Conservation (phyloP, 2,329 filamentous ascomycete species). For the Botryosphaeria dothidea region DNA sequence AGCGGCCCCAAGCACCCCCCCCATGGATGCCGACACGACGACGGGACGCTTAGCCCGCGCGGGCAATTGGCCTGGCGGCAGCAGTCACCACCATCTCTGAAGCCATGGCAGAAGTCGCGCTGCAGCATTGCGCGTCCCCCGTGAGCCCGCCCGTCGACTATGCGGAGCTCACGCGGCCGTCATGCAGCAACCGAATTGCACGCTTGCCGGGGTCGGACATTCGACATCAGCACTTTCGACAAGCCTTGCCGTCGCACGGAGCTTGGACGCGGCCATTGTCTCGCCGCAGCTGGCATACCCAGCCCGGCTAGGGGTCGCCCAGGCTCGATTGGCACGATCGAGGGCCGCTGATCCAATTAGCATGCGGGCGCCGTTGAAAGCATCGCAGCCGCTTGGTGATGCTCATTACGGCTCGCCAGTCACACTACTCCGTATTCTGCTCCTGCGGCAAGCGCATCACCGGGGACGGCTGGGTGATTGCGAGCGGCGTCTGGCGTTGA, state of each 20-base stretch:
- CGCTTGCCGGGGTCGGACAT: constrained; percentile 5
- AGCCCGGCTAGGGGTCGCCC: constrained; percentile 2
- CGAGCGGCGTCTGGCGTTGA: neutral
- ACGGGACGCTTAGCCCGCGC: neutral
- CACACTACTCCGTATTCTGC: neutral
- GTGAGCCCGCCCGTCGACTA: neutral
- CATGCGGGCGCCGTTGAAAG: constrained; percentile 2
- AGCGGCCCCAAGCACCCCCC: neutral
- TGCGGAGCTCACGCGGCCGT: constrained; percentile 9
- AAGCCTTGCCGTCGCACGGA: neutral
- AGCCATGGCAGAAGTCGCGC: neutral
- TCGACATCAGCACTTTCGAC: neutral
- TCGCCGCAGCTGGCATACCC: constrained; percentile 9
- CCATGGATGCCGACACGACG: neutral
- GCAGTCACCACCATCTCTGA: neutral
- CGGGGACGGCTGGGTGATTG: constrained; percentile 9
- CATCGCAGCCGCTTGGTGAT: neutral
- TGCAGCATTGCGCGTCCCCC: constrained; percentile 15
- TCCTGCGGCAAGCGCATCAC: neutral
- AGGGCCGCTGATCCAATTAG: neutral
- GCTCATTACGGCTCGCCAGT: neutral
- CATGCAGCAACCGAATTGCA: neutral
- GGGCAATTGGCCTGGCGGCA: neutral
- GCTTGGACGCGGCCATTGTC: neutral
- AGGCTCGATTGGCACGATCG: neutral